These are phyloP conservation scores for Tulasnella sp. DNA, from an alignment of 768 basidiomycete genomes.

Conservation along the genomic window DNA sequence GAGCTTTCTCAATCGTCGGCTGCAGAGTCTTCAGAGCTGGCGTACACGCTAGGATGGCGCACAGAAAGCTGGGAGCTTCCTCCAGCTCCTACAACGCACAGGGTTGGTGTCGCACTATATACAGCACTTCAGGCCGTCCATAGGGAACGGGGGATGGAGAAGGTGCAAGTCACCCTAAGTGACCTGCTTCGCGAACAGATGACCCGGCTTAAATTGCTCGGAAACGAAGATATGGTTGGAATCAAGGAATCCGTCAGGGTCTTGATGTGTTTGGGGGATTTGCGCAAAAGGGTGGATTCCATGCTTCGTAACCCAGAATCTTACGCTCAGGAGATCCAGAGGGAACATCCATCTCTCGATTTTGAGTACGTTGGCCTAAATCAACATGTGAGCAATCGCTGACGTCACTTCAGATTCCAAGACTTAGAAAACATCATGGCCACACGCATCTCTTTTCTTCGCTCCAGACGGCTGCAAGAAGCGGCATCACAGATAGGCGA, in stretches of 20 bases:
- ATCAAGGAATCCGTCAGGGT: conserved; percentile 58
- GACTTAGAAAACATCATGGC: conserved; percentile 70
- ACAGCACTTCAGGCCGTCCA: conserved; percentile 71
- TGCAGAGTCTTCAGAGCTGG: conserved; percentile 37
- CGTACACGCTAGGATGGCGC: conserved; percentile 82
- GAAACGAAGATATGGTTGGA: conserved; percentile 70
- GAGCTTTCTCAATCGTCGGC: not conserved
- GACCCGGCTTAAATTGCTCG: conserved; percentile 49
- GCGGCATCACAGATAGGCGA: conserved; percentile 51
- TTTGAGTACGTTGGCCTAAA: conserved; percentile 50
- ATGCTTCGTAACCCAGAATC: too few species aligned
- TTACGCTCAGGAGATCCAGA: not conserved
- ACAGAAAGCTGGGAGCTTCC: conserved; percentile 95
- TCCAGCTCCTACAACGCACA: conserved; percentile 30
- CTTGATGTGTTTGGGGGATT: conserved; percentile 73
- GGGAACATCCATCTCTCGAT: conserved; percentile 34
- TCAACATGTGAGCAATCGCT: not conserved
- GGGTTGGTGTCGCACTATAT: conserved; percentile 48
- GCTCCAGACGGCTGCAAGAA: conserved; percentile 54
- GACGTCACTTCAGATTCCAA: conserved; percentile 21
- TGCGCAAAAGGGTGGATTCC: conserved; percentile 29
- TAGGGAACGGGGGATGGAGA: conserved; percentile 51
- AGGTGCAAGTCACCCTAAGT: conserved; percentile 42
- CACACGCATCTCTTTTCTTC: conserved; percentile 71
- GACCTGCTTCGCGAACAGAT: conserved; percentile 49